Base-by-base conservation (phyloP, 2,329 filamentous ascomycete genomes). In the Aspergillus versicolor region DNA sequence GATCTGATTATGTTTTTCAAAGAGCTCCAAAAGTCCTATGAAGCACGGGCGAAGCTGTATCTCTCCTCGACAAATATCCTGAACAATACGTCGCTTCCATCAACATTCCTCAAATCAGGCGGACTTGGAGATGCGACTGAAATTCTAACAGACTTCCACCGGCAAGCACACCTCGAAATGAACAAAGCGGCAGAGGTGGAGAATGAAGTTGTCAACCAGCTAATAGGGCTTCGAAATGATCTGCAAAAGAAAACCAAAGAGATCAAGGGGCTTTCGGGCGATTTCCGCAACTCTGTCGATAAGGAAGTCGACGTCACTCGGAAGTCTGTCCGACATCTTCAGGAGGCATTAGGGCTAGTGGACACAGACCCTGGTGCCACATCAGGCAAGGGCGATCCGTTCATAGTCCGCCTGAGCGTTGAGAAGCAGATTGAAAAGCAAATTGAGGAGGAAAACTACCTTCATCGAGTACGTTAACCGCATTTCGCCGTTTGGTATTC, bases 221-320 rank as follows among this genome's bases (percentile, higher is more conserved):
- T 99, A 55, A 91, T 88, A 2, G 92, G 92, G 1, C 79, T 99
- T 53, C 82, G 94, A 57, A 92, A 87, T 68, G 94, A 99, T 73
- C 80, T 99, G 17, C 89, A 89, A 60, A 91, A 95, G 73, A 99
- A 99, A 79, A 96, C 96, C 74, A 99, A 97, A 75, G 94, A 99
- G 76, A 99, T 99, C 78, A 96, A 96, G 77, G 88, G 87, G 64
- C 80, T 99, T 15, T 90, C 91, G 5, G 90, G 92, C 15, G 94
- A 99, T 73, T 99, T 99, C 77, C 96, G 96, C 77, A 99, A 96
- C 71, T 90, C 88, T 0, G 92, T 99, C 9, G 91, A 96, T 24
- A 96, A 93, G 77, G 94, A 97, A 75, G 93, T 96, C 79, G 92
- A 97, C 19, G 79, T 74, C 17, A 97, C 94, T 0, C 84, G 88